Percentiles rank a stretch among this genome's conserved stretches.
Evolutionary conservation across 2,329 filamentous ascomycete genomes (phyloP).

Genomic region (Diaporthe citrichinensis): DNA sequence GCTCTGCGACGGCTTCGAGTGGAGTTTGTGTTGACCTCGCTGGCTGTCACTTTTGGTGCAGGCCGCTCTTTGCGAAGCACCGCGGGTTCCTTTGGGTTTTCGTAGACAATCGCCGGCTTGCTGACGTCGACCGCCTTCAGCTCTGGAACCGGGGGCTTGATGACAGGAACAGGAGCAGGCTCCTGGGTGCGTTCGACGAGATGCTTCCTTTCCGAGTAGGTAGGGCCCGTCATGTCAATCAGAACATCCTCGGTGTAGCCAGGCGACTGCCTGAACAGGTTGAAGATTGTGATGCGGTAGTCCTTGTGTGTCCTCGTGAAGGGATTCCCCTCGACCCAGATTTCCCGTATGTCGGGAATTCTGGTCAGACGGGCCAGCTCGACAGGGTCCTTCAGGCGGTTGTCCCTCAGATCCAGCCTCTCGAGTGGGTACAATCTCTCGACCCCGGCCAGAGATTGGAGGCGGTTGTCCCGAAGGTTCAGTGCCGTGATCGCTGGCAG

Average conservation of each 20-base stretch:
- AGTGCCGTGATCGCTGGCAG: slow-evolving; percentile 94
- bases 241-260: slow-evolving; percentile 92
- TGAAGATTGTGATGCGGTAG: slow-evolving; percentile 94
- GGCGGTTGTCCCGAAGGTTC: slow-evolving; percentile 89
- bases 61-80: slow-evolving; percentile 74
- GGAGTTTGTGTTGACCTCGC: slow-evolving; percentile 71
- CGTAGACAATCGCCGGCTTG: slow-evolving; percentile 75
- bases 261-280: slow-evolving; percentile 90
- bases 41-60: slow-evolving; percentile 65
- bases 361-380: slow-evolving; percentile 91
- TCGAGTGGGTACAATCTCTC: slow-evolving; percentile 92
- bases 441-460: slow-evolving; percentile 89
- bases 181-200: slow-evolving; percentile 86
- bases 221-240: slow-evolving; percentile 87
- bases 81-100: slow-evolving; percentile 62
- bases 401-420: slow-evolving; percentile 91
- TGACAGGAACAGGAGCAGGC: slow-evolving; percentile 81
- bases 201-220: slow-evolving; percentile 87
- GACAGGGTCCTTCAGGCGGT: slow-evolving; percentile 89
- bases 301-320: slow-evolving; percentile 89
- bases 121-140: slow-evolving; percentile 75
- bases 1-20: slow-evolving; percentile 70
- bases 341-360: slow-evolving; percentile 91
- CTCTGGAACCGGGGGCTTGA: slow-evolving; percentile 77
- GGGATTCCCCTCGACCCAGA: slow-evolving; percentile 93